Conservation (phyloP, 108 stramenopile species). For the Pseudonitzschia delicatissima region DNA sequence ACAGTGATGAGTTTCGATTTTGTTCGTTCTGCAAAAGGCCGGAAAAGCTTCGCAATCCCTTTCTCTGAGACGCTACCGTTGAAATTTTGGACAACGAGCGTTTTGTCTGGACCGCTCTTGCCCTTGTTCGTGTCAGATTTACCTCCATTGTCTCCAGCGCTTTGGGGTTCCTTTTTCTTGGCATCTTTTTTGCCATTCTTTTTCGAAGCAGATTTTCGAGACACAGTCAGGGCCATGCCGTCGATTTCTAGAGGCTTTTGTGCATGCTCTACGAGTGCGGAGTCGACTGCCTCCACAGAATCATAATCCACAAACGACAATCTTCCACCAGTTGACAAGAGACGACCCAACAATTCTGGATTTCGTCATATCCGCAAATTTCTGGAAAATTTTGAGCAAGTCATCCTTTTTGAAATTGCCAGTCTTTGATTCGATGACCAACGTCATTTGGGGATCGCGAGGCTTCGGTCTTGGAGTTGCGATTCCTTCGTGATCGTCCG, state of each 20-base stretch:
- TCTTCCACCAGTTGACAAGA: background rate
- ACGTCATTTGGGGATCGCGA: background rate
- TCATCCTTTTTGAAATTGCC: background rate
- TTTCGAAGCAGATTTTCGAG: background rate
- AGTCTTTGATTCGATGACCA: background rate
- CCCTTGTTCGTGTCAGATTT: background rate
- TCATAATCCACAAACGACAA: background rate
- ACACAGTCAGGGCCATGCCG: background rate
- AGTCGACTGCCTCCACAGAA: background rate
- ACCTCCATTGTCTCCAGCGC: too few relatives aligned
- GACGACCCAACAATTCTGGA: background rate
- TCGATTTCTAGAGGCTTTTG: background rate
- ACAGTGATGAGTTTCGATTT: background rate
- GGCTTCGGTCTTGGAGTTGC: background rate
- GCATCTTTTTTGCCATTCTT: background rate
- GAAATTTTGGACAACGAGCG: background rate
- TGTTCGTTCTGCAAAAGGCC: constrained; percentile 1
- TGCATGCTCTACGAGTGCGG: background rate
- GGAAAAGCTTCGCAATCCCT: background rate
- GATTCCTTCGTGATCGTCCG: too few relatives aligned
- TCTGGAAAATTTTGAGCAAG: background rate
- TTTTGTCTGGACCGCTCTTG: background rate
- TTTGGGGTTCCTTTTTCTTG: too few relatives aligned
- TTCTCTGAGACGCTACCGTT: background rate
- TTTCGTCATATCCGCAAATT: background rate